A percentile compares a stretch with the other conserved stretches of the same genome.
Evolutionary conservation across 2,329 filamentous ascomycete genomes (phyloP).

Genomic region (Biscogniauxia mediterranea): DNA sequence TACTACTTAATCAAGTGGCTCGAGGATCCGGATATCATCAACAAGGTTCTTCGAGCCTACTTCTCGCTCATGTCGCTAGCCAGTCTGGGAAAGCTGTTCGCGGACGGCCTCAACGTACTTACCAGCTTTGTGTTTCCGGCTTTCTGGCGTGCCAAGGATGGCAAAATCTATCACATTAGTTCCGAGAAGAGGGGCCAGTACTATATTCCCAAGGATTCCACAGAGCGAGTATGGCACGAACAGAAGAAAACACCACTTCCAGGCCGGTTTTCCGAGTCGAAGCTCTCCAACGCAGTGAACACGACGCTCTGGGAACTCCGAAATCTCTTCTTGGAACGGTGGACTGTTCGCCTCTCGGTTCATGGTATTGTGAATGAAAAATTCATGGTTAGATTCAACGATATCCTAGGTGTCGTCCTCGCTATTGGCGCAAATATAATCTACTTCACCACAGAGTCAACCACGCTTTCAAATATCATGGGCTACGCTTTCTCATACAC

Average conservation of each 20-base stretch:
- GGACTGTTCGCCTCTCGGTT: conserved; percentile 49
- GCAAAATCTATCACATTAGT: conserved; percentile 46
- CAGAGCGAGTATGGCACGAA: conserved; percentile 28
- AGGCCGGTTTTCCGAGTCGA: conserved; percentile 35
- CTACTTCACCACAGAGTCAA: conserved; percentile 64
- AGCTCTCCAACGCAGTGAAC: conserved; percentile 25
- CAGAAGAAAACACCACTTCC: conserved; percentile 39
- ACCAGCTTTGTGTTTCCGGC: conserved; percentile 71
- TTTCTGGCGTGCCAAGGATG: conserved; percentile 55
- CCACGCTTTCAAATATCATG: conserved; percentile 74
- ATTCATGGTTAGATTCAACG: conserved; percentile 54
- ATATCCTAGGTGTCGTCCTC: conserved; percentile 54
- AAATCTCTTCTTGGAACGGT: conserved; percentile 48
- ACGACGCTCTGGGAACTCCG: conserved; percentile 50
- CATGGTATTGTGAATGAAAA: conserved; percentile 50
- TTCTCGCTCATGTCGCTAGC: conserved; percentile 79
- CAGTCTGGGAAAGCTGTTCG: conserved; percentile 69
- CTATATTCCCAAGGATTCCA: conserved; percentile 27
- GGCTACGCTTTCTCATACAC: conserved; percentile 86
- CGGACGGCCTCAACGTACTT: conserved; percentile 65
- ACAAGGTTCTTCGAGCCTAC: conserved; percentile 79
- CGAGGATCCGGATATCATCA: conserved; percentile 75
- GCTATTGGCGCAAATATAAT: conserved; percentile 54
- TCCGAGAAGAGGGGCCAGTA: conserved; percentile 39
- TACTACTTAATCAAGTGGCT: conserved; percentile 91